Evolutionary conservation across 345 rosid species (phyloP), one percentile per base, ranked within the genome.

Genomic region (Brassica incana): DNA sequence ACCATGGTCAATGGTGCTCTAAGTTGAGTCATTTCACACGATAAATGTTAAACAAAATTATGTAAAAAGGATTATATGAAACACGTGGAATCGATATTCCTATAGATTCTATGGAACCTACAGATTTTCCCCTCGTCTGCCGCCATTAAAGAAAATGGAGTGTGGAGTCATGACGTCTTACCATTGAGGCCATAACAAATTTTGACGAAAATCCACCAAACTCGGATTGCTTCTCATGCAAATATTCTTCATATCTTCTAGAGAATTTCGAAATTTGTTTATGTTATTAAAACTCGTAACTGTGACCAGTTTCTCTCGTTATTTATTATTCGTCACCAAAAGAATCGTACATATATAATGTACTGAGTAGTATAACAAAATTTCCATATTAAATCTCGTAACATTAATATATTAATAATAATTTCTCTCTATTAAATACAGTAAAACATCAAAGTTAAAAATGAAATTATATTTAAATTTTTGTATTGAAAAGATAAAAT

Each of bases 151-250:
- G 54, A 66, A 72, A 73, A 58, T 8, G 30, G 82, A 73, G 69
- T 23, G 77, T 58, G 69, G 52, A 73, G 76, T 70, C 76, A 65
- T 75, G 83, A 80, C 83, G 65, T 75, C 72, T 80, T 76, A 80
- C 83, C 83, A 75, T 80, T 65, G 59, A 63, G 73, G 43, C 80
- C 77, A 45, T 76, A 71, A 80, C 72, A 80, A 76, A 76, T 65
- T 81, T 59, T 76, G 83, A 81, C 83, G 77, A 80, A 74, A 80
- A 81, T 43, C 66, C 83, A 80, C 83, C 83, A 80, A 81, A 76
- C 77, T 81, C 36, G 33, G 45, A 76, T 81, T 81, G 83, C 83
- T 81, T 81, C 83, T 68, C 83, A 81, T 71, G 80, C 80, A 81
- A 81, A 71, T 77, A 71, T 81, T 81, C 77, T 71, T 58, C 67